Evolutionary conservation across 495 filamentous ascomycete genomes (phyloP).

Genomic region (Pyrenopolyporus hunteri): DNA sequence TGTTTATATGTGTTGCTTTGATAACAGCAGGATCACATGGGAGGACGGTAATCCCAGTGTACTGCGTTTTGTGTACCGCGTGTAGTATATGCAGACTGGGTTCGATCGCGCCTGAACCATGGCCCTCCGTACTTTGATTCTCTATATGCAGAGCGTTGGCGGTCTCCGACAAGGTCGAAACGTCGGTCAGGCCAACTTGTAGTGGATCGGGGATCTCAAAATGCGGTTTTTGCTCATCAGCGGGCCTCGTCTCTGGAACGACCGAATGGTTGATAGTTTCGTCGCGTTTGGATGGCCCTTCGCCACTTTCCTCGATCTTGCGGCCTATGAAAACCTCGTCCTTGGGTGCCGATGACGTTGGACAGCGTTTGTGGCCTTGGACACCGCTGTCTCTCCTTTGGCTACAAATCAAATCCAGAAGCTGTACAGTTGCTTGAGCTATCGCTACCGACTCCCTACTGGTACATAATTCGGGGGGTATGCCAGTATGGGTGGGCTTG

Average conservation of each 20-base stretch:
- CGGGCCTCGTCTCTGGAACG: neutral
- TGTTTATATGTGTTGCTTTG: neutral
- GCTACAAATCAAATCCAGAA: neutral
- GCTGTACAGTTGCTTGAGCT: neutral
- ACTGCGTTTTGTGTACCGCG: neutral
- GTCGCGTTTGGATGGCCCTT: neutral
- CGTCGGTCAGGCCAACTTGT: neutral
- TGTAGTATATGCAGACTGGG: neutral
- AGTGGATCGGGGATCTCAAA: neutral
- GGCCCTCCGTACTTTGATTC: neutral
- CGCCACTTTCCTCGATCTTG: neutral
- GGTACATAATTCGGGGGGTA: neutral
- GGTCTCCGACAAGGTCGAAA: neutral
- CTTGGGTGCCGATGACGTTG: neutral
- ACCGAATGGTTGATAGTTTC: neutral
- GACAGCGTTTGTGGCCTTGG: neutral
- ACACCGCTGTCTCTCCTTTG: neutral
- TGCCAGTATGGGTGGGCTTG: slow-evolving; percentile 14
- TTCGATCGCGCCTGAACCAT: neutral
- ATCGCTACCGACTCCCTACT: neutral
- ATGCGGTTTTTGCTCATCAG: neutral
- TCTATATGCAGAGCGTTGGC: neutral
- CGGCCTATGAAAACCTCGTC: neutral
- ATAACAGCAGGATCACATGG: neutral
- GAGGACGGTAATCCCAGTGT: neutral